Conservation (phyloP, 192 early-diverging fungal genomes). For the Linnemannia elongata region DNA sequence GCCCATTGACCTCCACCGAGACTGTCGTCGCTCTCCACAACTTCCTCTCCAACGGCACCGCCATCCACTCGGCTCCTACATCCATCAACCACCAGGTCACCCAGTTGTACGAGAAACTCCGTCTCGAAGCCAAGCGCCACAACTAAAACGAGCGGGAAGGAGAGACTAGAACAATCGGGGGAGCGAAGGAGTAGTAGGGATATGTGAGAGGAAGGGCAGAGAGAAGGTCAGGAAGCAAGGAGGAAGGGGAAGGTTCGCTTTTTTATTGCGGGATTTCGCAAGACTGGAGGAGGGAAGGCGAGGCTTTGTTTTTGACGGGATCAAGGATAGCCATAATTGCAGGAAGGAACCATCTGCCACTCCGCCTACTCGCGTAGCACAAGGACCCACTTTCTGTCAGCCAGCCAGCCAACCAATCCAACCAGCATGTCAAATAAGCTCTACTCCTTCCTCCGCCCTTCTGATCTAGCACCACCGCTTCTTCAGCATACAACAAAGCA, state of each 20-base stretch:
- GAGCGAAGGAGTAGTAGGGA: too few species aligned
- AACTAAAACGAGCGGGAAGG: neutral
- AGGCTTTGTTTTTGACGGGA: too few species aligned
- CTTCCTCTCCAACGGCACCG: constrained; percentile 51
- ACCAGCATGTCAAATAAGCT: neutral
- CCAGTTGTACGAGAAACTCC: constrained; percentile 51
- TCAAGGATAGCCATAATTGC: neutral
- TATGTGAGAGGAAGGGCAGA: too few species aligned
- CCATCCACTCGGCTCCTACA: constrained; percentile 52
- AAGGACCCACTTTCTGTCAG: neutral
- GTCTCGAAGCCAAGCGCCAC: constrained; percentile 51
- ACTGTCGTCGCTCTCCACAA: constrained; percentile 34
- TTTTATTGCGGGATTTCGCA: too few species aligned
- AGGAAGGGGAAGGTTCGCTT: too few species aligned
- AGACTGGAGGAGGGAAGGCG: too few species aligned
- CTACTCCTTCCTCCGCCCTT: neutral
- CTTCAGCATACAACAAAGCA: neutral
- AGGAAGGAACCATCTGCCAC: neutral
- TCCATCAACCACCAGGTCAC: constrained; percentile 56
- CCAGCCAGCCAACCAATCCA: neutral
- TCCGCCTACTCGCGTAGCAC: neutral
- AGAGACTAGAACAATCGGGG: neutral
- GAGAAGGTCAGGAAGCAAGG: too few species aligned
- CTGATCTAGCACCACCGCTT: neutral
- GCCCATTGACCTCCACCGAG: constrained; percentile 25